Base-by-base conservation (phyloP, 192 early-diverging fungal genomes). In the Nowakowskiella sp. region DNA sequence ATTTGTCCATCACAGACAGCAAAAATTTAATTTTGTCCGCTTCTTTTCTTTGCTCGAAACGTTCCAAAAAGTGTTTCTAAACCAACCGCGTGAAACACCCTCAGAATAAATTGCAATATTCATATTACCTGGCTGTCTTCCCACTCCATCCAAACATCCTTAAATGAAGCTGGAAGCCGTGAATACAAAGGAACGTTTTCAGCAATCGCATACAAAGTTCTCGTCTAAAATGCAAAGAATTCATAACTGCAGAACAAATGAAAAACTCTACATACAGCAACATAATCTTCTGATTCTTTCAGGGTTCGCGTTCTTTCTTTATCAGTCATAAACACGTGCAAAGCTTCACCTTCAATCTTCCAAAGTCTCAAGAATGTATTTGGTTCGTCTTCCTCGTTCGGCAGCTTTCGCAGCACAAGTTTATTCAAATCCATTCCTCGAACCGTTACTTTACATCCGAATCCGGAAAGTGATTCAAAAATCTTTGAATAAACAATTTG, bases 61-160 rank as follows among this genome's bases (percentile, higher is more conserved):
- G 6, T 23, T 51, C 42, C 25, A 27, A 28, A 34, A 9, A 30
- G 19, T 19, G 6, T 47, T n/a, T 46, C 60, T 1, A 51, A 24
- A 16, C 64, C 21, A 9, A 42, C 31, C 22, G 61, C 58, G 33
- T 67, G 61, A 9, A 74, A 62, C 10, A 44, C 39, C n/a, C 66
- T 31, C 0, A 57, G 49, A 36, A 66, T 57, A 2, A 48, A 51
- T 47, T 64, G 50, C n/a, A 62, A 34, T 1, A 49, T 42, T n/a
- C 53, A 58, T 48, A 61, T 58, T 21, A 54, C 68, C 22, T 70
- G 58, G 6, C 49, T 62, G 9, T 72, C 61, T 9, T 56, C 70
- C 69, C 68, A 64, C 24, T 72, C 67, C 5, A 79, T 32, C 82
- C 82, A 84, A 6, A 83, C 28, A 9, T 83, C 82, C 1, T 74